Conservation (phyloP, 371 early-diverging fungal genomes). For the Catenaria anguillulae region DNA sequence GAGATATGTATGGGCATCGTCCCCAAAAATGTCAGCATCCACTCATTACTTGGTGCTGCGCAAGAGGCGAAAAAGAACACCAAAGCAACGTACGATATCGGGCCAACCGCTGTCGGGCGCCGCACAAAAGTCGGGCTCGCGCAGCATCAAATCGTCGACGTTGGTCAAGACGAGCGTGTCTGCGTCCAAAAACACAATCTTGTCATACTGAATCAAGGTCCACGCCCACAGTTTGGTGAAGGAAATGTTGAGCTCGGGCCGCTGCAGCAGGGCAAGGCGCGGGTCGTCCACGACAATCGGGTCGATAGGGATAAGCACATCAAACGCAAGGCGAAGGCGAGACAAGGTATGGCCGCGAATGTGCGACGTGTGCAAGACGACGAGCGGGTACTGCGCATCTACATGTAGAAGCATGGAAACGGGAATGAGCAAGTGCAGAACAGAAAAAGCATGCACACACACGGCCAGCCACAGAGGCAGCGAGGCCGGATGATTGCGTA, state of each 20-base stretch:
- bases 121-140: conserved; percentile 51
- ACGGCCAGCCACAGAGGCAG: neutral
- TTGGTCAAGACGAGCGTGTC: conserved; percentile 65
- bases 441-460: no score
- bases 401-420: no score
- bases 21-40: conserved; percentile 16
- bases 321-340: conserved; percentile 37
- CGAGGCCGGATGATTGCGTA: neutral
- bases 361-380: conserved; percentile 52
- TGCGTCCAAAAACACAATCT: conserved; percentile 76
- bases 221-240: conserved; percentile 84
- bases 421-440: no score
- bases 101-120: conserved; percentile 79
- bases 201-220: conserved; percentile 43
- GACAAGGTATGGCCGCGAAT: conserved; percentile 28
- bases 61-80: neutral
- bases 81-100: conserved; percentile 22
- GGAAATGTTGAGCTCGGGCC: conserved; percentile 75
- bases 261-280: conserved; percentile 56
- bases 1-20: no score
- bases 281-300: conserved; percentile 26
- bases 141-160: conserved; percentile 65
- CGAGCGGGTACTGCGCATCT: conserved; percentile 38
- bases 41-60: neutral
- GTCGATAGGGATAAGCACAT: conserved; percentile 48